A percentile compares a stretch with the other conserved stretches of the same genome.
These are phyloP conservation scores for Saccharomyces pastorianus DNA, from an alignment of 1,139 yeast species.

Conservation along the genomic window DNA sequence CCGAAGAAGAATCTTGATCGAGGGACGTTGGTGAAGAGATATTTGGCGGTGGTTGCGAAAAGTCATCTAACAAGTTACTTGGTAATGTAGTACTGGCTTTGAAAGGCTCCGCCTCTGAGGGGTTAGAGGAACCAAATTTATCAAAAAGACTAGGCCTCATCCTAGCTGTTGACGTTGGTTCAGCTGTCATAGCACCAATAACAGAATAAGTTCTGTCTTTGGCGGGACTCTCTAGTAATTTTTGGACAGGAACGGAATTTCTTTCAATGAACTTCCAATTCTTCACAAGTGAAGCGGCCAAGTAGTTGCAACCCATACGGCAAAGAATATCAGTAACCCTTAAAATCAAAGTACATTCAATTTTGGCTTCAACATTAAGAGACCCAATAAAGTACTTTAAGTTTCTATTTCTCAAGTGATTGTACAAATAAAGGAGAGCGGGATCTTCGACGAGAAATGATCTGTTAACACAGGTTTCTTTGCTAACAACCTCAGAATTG, in stretches of 20 bases:
- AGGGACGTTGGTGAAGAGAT: not conserved
- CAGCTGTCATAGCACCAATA: slow-evolving; percentile 10
- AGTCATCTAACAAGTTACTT: slow-evolving; percentile 7
- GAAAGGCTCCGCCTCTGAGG: not conserved
- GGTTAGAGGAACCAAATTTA: slow-evolving; percentile 12
- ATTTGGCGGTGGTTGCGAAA: not conserved
- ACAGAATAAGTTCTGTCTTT: slow-evolving; percentile 7
- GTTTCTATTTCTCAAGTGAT: slow-evolving; percentile 47
- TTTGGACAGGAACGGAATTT: slow-evolving; percentile 8
- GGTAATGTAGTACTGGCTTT: not conserved
- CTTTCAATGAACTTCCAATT: slow-evolving; percentile 58
- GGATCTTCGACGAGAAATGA: slow-evolving; percentile 74
- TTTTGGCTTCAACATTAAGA: slow-evolving; percentile 36
- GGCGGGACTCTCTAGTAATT: slow-evolving; percentile 2
- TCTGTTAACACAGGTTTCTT: slow-evolving; percentile 28
- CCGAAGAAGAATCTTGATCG: slow-evolving; percentile 4
- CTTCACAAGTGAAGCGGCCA: slow-evolving; percentile 53
- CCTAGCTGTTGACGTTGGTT: slow-evolving; percentile 17
- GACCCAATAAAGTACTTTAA: slow-evolving; percentile 44
- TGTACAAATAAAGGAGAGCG: slow-evolving; percentile 59
- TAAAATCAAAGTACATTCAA: slow-evolving; percentile 55
- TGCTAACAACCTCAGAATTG: slow-evolving; percentile 17
- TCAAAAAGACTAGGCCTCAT: slow-evolving; percentile 27
- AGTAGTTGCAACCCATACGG: slow-evolving; percentile 86
- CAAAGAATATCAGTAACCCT: slow-evolving; percentile 61